Evolutionary conservation across 176 grass and related monocot genomes (phyloP).

Genomic region (Elymus sibiricus): DNA sequence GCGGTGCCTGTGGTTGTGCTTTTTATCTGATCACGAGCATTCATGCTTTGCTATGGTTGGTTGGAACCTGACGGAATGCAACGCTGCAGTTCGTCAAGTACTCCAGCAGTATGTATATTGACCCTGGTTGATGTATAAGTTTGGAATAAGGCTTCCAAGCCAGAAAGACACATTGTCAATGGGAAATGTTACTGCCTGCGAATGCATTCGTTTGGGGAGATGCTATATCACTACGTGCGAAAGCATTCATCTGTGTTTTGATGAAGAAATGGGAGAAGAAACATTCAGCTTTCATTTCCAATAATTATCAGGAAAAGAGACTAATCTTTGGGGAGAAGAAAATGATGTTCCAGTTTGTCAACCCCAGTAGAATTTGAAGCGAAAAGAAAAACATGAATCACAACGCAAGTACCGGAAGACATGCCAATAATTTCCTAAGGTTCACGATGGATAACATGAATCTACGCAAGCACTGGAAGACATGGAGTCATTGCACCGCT

Average conservation of each 20-base stretch:
- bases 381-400: background rate
- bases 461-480: background rate
- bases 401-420: background rate
- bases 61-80: slow-evolving; percentile 21
- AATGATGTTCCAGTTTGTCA: background rate
- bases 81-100: background rate
- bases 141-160: slow-evolving; percentile 39
- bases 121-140: slow-evolving; percentile 2
- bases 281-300: background rate
- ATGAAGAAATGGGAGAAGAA: background rate
- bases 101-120: background rate
- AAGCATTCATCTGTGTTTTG: too few species aligned
- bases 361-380: background rate
- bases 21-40: slow-evolving; percentile 38
- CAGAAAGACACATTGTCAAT: slow-evolving; percentile 17
- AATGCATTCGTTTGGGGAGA: background rate
- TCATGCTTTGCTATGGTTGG: background rate
- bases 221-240: too few species aligned
- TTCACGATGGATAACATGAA: too few species aligned
- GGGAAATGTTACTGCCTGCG: background rate
- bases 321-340: background rate
- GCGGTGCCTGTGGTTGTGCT: slow-evolving; percentile 18
- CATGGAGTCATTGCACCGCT: background rate
- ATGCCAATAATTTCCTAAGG: too few species aligned
- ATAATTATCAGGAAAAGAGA: background rate